Conservation (phyloP, 23 red algal genomes). For the Cyanidium caldarium region DNA sequence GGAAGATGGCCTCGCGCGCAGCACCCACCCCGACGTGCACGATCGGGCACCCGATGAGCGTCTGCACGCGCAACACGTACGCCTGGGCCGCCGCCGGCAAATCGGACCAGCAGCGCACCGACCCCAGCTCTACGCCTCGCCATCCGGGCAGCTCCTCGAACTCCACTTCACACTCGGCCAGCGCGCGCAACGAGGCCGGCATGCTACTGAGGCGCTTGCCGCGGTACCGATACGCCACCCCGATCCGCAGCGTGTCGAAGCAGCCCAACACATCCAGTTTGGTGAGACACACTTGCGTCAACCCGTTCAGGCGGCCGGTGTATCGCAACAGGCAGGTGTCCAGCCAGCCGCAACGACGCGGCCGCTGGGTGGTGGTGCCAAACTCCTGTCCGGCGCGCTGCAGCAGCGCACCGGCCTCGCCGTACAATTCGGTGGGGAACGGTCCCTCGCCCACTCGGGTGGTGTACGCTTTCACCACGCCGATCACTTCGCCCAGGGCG, state of each 20-base stretch:
- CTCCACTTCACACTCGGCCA: constrained; percentile 66
- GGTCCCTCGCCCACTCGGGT: constrained; percentile 89
- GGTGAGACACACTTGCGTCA: constrained; percentile 54
- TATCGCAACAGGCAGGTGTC: constrained; percentile 83
- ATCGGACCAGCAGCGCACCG: constrained; percentile 32
- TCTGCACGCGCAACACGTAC: constrained; percentile 59
- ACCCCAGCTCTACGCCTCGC: constrained; percentile 52
- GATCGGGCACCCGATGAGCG: constrained; percentile 49
- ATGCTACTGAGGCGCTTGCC: constrained; percentile 39
- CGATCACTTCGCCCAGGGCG: constrained; percentile 31
- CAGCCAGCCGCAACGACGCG: constrained; percentile 85
- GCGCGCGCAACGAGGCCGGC: constrained; percentile 44
- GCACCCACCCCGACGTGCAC: constrained; percentile 73
- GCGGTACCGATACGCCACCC: constrained; percentile 37
- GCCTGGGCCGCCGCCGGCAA: constrained; percentile 45
- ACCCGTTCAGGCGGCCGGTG: constrained; percentile 76
- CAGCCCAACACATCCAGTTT: constrained; percentile 83
- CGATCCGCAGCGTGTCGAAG: constrained; percentile 71
- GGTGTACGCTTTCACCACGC: constrained; percentile 95
- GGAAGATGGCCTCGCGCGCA: constrained; percentile 61
- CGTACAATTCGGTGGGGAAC: constrained; percentile 71
- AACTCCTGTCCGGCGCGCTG: constrained; percentile 77
- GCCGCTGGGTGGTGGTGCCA: constrained; percentile 70
- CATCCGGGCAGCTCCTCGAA: constrained; percentile 77
- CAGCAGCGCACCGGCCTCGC: constrained; percentile 37